Percentiles rank a stretch among this genome's conserved stretches.
Evolutionary conservation across 345 rosid genomes (phyloP).

Genomic region (Eucalyptus polybractea): DNA sequence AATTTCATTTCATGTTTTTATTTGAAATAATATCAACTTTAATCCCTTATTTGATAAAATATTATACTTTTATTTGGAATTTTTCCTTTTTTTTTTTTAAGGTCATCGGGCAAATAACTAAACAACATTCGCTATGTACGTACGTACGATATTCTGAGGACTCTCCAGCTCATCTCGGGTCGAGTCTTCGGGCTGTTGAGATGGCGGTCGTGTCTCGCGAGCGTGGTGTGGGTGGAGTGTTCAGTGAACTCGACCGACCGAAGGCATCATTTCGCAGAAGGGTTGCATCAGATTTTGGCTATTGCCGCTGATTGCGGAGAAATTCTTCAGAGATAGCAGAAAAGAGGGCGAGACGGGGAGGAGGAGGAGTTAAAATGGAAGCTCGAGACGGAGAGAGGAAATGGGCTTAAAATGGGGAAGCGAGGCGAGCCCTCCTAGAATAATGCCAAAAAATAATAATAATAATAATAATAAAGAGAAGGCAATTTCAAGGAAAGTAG

Average conservation of each 20-base stretch:
- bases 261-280: not conserved
- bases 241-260: constrained; percentile 31
- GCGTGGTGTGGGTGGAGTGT: constrained; percentile 1
- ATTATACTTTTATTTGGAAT: rapidly evolving
- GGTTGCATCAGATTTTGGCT: not conserved
- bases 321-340: not conserved
- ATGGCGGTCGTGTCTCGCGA: not conserved
- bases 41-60: rapidly evolving
- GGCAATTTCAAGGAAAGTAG: constrained; percentile 35
- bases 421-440: not conserved
- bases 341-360: not conserved
- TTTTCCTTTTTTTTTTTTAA: too few species aligned
- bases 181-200: not conserved
- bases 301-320: constrained; percentile 13
- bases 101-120: too few species aligned
- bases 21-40: rapidly evolving
- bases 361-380: constrained; percentile 1
- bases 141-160: constrained; percentile 26
- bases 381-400: constrained; percentile 7
- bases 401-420: not conserved
- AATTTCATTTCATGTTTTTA: rapidly evolving
- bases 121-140: too few species aligned
- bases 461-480: not conserved
- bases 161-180: constrained; percentile 8
- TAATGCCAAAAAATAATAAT: not conserved